These are phyloP conservation scores for Melampsora medusae DNA, from an alignment of 1,284 basidiomycete species.

Conservation along the genomic window DNA sequence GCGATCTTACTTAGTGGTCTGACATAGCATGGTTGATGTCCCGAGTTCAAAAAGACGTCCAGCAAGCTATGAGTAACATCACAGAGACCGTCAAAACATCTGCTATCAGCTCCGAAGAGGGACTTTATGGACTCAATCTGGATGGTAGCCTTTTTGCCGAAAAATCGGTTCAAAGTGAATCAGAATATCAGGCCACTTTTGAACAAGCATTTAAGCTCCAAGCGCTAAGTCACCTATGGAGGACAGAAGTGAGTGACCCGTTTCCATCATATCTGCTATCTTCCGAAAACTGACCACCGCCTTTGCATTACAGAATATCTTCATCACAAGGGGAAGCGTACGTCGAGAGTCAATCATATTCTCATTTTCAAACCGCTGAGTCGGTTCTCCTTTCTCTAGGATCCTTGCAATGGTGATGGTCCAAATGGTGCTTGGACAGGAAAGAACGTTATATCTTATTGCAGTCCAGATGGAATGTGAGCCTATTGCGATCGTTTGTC, in stretches of 20 bases:
- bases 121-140: slow-evolving; percentile 35
- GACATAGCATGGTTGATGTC: slow-evolving; percentile 31
- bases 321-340: slow-evolving; percentile 44
- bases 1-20: slow-evolving; percentile 20
- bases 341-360: background rate
- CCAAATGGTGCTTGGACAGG: slow-evolving; percentile 38
- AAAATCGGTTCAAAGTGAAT: slow-evolving; percentile 14
- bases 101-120: slow-evolving; percentile 29
- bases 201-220: slow-evolving; percentile 41
- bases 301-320: slow-evolving; percentile 31
- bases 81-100: slow-evolving; percentile 27
- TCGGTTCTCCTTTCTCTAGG: slow-evolving; percentile 13
- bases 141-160: slow-evolving; percentile 38
- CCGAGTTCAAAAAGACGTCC: slow-evolving; percentile 27
- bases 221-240: slow-evolving; percentile 41
- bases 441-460: slow-evolving; percentile 40
- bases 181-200: slow-evolving; percentile 24
- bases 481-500: background rate
- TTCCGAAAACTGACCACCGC: no score
- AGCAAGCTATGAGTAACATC: slow-evolving; percentile 29
- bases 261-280: background rate
- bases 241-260: slow-evolving; percentile 14
- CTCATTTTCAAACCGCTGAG: background rate
- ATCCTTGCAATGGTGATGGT: slow-evolving; percentile 38
- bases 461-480: slow-evolving; percentile 43